Evolutionary conservation across 768 basidiomycete genomes (phyloP).

Genomic region (Termitomyces bulborhizus): DNA sequence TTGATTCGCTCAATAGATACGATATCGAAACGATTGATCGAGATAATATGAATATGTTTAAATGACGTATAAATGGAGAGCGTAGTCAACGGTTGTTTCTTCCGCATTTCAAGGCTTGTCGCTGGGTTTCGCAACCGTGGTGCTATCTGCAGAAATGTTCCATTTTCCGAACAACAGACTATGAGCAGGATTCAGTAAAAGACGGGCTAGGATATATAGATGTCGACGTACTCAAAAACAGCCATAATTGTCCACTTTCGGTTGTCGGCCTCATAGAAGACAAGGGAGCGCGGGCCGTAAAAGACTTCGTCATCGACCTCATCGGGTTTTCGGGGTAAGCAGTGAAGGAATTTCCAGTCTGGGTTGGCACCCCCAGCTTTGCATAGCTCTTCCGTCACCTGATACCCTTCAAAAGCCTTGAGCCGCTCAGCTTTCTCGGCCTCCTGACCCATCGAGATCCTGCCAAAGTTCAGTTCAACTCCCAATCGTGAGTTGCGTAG

Average conservation of each 20-base stretch:
- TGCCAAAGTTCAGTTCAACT: conserved; percentile 20
- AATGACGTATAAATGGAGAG: background rate
- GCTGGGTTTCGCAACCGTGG: background rate
- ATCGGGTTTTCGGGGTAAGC: conserved; percentile 85
- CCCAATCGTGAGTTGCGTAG: background rate
- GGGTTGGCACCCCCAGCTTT: conserved; percentile 73
- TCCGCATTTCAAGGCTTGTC: background rate
- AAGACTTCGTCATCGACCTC: conserved; percentile 98
- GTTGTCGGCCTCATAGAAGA: conserved; percentile 94
- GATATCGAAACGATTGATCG: background rate
- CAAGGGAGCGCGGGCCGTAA: conserved; percentile 87
- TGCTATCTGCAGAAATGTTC: conserved; percentile 1
- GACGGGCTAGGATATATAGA: background rate
- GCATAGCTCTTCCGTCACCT: conserved; percentile 88
- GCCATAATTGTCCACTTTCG: conserved; percentile 97
- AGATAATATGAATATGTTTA: background rate
- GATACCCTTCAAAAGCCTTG: conserved; percentile 86
- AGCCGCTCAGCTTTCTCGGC: conserved; percentile 85
- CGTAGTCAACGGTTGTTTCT: background rate
- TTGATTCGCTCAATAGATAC: background rate
- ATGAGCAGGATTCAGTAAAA: background rate
- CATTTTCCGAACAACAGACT: conserved; percentile 10
- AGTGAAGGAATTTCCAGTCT: conserved; percentile 94
- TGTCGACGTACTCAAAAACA: conserved; percentile 66
- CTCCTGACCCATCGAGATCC: conserved; percentile 99